Evolutionary conservation across 1,139 yeast species (phyloP).

Genomic region (Blastobotrys apis): DNA sequence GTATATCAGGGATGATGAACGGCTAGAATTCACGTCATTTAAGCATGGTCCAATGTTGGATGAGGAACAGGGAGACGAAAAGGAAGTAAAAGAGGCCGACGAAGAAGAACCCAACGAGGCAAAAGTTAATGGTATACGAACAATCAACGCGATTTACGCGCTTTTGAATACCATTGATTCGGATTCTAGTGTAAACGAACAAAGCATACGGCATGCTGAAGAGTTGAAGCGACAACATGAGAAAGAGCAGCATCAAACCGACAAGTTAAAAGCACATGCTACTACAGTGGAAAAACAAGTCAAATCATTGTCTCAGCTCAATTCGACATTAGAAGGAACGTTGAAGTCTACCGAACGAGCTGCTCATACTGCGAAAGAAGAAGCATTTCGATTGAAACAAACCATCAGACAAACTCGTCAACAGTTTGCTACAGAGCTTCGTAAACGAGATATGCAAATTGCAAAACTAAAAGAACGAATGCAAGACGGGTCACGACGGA

Average conservation of each 20-base stretch:
- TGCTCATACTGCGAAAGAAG: slow-evolving; percentile 16
- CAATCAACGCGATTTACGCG: slow-evolving; percentile 29
- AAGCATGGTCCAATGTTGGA: slow-evolving; percentile 1
- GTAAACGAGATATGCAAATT: slow-evolving; percentile 28
- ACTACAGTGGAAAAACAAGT: slow-evolving; percentile 21
- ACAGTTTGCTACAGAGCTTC: slow-evolving; percentile 29
- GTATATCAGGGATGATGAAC: slow-evolving; percentile 26
- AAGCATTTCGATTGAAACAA: slow-evolving; percentile 11
- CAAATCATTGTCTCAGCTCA: slow-evolving; percentile 13
- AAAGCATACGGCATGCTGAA: background rate
- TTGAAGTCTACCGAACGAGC: slow-evolving; percentile 13
- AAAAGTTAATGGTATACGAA: slow-evolving; percentile 23
- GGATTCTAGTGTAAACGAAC: slow-evolving; percentile 21
- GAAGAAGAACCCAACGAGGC: background rate
- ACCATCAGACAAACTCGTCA: slow-evolving; percentile 20
- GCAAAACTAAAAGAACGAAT: slow-evolving; percentile 26
- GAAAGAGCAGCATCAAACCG: slow-evolving; percentile 17
- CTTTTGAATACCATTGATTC: slow-evolving; percentile 27
- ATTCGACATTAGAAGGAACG: slow-evolving; percentile 17
- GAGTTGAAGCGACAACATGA: slow-evolving; percentile 21
- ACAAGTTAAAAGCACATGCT: slow-evolving; percentile 13
- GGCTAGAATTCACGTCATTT: slow-evolving; percentile 20
- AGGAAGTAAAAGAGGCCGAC: background rate
- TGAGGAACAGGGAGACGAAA: background rate
- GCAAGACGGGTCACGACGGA: slow-evolving; percentile 20